Conservation (phyloP, 1,139 yeast genomes). For the Meyerozyma smithsonii region DNA sequence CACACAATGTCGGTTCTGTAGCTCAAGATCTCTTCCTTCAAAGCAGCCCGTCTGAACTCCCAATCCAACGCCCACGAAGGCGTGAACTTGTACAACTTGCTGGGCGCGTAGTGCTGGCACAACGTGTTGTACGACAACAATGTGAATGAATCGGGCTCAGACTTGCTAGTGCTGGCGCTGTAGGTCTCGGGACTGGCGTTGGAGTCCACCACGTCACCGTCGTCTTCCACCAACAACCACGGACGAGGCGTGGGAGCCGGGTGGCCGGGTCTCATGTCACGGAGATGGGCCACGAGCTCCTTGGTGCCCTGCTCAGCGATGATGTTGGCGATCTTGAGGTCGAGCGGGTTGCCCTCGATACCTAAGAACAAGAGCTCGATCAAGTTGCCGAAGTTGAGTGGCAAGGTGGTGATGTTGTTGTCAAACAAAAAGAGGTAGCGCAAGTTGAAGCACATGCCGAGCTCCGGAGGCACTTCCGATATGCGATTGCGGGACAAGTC, state of each 20-base stretch:
- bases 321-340: conserved; percentile 57
- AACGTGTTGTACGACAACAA: conserved; percentile 84
- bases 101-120: conserved; percentile 94
- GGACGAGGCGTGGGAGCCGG: conserved; percentile 68
- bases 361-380: conserved; percentile 86
- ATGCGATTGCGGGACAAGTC: conserved; percentile 81
- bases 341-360: conserved; percentile 88
- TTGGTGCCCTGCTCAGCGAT: conserved; percentile 82
- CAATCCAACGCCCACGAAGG: conserved; percentile 97
- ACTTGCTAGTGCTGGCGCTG: conserved; percentile 21
- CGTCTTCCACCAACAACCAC: conserved; percentile 76
- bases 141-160: conserved; percentile 47
- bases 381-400: conserved; percentile 81
- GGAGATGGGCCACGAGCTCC: conserved; percentile 69
- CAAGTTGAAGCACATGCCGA: conserved; percentile 78
- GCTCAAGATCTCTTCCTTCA: conserved; percentile 66
- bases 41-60: conserved; percentile 80
- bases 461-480: conserved; percentile 67
- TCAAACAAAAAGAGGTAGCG: conserved; percentile 84
- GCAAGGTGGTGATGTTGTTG: conserved; percentile 70
- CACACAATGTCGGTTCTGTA: conserved; percentile 75
- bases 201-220: conserved; percentile 59
- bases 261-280: conserved; percentile 76
- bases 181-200: conserved; percentile 27
- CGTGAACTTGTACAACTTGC: conserved; percentile 87